Percentiles rank a stretch among this genome's conserved stretches.
Conservation (phyloP, 2,329 filamentous ascomycete species). For the Chrysoporthe austroafricana region DNA sequence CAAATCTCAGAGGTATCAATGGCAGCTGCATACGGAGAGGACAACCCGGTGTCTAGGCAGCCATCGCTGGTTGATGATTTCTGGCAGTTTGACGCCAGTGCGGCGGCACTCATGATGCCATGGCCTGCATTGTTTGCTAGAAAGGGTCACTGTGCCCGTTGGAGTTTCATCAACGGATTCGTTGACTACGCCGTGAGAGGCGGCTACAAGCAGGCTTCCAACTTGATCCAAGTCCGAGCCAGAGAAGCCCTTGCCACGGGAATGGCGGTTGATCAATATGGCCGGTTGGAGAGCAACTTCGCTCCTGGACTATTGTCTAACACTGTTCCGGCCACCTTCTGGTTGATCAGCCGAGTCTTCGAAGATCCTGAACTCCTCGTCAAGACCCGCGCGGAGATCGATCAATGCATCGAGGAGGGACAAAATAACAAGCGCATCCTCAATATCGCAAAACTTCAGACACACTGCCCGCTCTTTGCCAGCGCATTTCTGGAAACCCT, state of each 20-base stretch:
- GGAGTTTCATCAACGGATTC: constrained; percentile 1
- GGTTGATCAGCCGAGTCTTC: constrained; percentile 1
- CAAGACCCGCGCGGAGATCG: background rate
- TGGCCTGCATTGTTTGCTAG: constrained; percentile 1
- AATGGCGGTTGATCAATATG: background rate
- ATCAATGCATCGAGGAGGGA: background rate
- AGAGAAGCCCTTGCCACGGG: background rate
- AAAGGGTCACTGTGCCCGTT: background rate
- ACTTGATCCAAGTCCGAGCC: background rate
- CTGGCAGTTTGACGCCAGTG: background rate
- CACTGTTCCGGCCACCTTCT: background rate
- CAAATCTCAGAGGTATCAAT: background rate
- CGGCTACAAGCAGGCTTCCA: background rate
- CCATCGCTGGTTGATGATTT: background rate
- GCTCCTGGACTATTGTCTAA: background rate
- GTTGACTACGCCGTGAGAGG: background rate
- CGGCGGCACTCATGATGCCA: background rate
- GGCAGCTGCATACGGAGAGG: background rate
- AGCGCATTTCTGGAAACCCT: background rate
- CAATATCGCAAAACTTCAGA: background rate
- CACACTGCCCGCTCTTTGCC: background rate
- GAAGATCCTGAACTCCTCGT: background rate
- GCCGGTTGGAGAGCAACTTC: constrained; percentile 1
- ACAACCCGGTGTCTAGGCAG: background rate
- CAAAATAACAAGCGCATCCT: background rate